These are phyloP conservation scores for Microdochium trichocladiopsis DNA, from an alignment of 2,329 filamentous ascomycete species.

Conservation along the genomic window DNA sequence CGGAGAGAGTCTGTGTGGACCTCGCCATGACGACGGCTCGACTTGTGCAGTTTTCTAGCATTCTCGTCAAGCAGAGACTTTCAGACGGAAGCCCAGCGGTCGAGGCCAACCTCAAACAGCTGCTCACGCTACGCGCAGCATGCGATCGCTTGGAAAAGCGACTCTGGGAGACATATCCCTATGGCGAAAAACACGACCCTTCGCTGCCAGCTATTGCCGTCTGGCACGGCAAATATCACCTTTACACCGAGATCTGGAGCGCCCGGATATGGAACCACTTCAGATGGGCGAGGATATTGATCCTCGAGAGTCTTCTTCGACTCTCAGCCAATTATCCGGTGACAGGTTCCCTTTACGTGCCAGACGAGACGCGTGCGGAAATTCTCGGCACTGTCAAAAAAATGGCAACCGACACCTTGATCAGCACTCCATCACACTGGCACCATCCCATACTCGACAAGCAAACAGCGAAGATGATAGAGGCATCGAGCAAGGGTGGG, in stretches of 20 bases:
- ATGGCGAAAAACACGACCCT: conserved; percentile 20
- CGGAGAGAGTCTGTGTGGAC: conserved; percentile 31
- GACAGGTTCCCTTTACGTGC: conserved; percentile 24
- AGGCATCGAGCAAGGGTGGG: conserved; percentile 29
- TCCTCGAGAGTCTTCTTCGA: conserved; percentile 41
- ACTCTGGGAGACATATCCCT: conserved; percentile 28
- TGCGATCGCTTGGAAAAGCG: conserved; percentile 30
- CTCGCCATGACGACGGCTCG: conserved; percentile 31
- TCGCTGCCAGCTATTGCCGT: conserved; percentile 31
- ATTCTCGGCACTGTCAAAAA: conserved; percentile 26
- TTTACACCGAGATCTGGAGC: conserved; percentile 45
- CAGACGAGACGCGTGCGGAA: conserved; percentile 18
- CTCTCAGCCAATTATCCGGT: conserved; percentile 28
- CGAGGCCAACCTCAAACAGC: conserved; percentile 25
- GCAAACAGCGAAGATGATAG: conserved; percentile 24
- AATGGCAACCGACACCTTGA: conserved; percentile 34
- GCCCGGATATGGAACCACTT: conserved; percentile 53
- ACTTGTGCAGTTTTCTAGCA: conserved; percentile 30
- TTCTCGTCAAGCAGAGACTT: conserved; percentile 23
- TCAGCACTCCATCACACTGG: conserved; percentile 43
- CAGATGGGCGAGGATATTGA: conserved; percentile 48
- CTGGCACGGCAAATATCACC: conserved; percentile 46
- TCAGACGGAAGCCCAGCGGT: conserved; percentile 28
- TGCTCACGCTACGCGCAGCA: conserved; percentile 29
- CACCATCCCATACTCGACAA: conserved; percentile 37